These are phyloP conservation scores for Talaromyces ruber DNA, from an alignment of 495 filamentous ascomycete genomes.

Conservation along the genomic window DNA sequence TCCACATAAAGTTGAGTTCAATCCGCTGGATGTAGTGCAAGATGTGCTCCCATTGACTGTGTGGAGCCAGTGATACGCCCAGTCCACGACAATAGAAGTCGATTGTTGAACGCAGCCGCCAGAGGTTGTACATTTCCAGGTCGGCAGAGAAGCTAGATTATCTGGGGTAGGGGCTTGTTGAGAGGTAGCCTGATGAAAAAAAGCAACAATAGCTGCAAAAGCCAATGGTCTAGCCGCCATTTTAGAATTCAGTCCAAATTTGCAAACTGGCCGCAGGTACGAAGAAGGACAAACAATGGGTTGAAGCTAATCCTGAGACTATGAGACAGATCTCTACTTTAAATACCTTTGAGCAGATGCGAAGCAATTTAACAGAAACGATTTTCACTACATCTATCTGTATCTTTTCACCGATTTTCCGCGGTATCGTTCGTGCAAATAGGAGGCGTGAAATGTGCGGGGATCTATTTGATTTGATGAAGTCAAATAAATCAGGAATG, in stretches of 20 bases:
- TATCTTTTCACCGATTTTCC: background rate
- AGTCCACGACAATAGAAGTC: slow-evolving; percentile 32
- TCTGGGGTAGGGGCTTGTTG: slow-evolving; percentile 16
- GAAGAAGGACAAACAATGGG: background rate
- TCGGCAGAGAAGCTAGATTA: slow-evolving; percentile 23
- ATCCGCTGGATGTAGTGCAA: slow-evolving; percentile 26
- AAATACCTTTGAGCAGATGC: background rate
- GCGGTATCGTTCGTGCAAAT: background rate
- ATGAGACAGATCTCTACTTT: background rate
- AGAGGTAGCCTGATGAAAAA: background rate
- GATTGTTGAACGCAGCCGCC: slow-evolving; percentile 27
- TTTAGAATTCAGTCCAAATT: background rate
- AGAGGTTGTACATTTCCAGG: slow-evolving; percentile 29
- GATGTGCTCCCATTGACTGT: slow-evolving; percentile 18
- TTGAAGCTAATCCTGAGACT: background rate
- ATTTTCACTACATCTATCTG: background rate
- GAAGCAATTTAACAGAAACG: background rate
- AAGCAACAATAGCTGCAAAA: slow-evolving; percentile 2
- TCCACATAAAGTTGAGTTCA: slow-evolving; percentile 38
- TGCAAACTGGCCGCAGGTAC: background rate
- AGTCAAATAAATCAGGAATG: background rate
- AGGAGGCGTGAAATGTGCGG: background rate
- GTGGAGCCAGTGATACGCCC: slow-evolving; percentile 37
- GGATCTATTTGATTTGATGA: background rate
- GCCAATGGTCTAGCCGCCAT: background rate